Base-by-base conservation (phyloP, 139 green algal species). In the Pycnococcus provasolii region DNA sequence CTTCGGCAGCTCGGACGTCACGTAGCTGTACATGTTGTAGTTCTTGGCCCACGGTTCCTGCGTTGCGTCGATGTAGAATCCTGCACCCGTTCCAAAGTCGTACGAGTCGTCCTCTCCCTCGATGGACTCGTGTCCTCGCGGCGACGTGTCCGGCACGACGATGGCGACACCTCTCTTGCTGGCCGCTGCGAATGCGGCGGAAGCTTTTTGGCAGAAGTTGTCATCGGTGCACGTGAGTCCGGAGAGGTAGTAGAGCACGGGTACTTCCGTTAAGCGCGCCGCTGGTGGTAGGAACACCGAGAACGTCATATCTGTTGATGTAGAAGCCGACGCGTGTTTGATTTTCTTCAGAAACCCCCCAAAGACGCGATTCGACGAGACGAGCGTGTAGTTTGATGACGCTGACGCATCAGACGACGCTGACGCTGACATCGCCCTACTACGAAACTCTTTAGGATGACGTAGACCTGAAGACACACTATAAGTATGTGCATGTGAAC, bases 211-310 rank as follows among this genome's bases (percentile, higher is more conserved):
- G 15, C 86, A 90, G 66, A 94, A 85, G 68, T 95, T 96, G 40
- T 95, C 84, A 53, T 96, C 90, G 0, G 79, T 94, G 82, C 91
- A 98, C 1, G 92, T 97, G 1, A 98, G 85, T 1, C 92, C 92
- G 2, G 64, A 84, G 1, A 98, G 83, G 67, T 83, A 97, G 69
- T 89, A 92, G 4, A 96, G 53, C 37, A 95, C 79, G 53, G 88
- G 88, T 8, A 81, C 52, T 46, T 73, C 73, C 2, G 44, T 11
- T 5, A 50, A 53, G 0, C 40, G 45, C 5, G 73, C 73, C 41
- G 60, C 57, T 1, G 79, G 74, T 3, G 84, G 84, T 7, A 81
- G 66, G 66, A 73, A 90, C 8, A 85, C 77, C 0, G 77, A 84
- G 45, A 69, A 76, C 4, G 52, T 68, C 53, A 68, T 76, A 2